Evolutionary conservation across 768 basidiomycete species (phyloP).

Genomic region (Boletus tylopilopsis): DNA sequence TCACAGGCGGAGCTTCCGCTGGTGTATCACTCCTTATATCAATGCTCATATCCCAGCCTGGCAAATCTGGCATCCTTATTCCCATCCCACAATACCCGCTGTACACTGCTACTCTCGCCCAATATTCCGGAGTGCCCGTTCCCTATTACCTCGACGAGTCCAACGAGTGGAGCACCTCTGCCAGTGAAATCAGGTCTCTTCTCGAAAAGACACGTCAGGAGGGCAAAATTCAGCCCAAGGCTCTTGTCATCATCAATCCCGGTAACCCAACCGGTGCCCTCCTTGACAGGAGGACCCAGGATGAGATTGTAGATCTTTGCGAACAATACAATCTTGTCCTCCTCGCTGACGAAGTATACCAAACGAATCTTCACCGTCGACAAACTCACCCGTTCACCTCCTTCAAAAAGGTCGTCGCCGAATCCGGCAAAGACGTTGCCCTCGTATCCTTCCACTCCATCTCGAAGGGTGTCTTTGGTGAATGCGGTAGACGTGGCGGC

Average conservation of each 20-base stretch:
- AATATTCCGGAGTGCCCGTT: constrained; percentile 72
- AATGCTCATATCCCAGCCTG: constrained; percentile 65
- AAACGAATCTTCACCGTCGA: constrained; percentile 79
- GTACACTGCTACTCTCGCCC: constrained; percentile 92
- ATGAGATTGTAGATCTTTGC: constrained; percentile 75
- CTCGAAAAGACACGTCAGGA: constrained; percentile 61
- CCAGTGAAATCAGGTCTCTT: constrained; percentile 59
- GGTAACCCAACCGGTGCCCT: constrained; percentile 96
- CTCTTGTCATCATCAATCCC: constrained; percentile 96
- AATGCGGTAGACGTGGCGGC: constrained; percentile 96
- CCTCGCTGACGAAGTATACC: constrained; percentile 99
- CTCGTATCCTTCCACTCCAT: constrained; percentile 97
- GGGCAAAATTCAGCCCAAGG: constrained; percentile 61
- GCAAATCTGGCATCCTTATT: constrained; percentile 75
- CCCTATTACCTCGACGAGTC: constrained; percentile 89
- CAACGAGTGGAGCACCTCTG: constrained; percentile 78
- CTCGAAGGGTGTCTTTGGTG: constrained; percentile 93
- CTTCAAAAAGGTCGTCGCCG: constrained; percentile 86
- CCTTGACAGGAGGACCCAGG: constrained; percentile 67
- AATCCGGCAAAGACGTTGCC: constrained; percentile 58
- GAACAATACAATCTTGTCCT: constrained; percentile 83
- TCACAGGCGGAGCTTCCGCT: constrained; percentile 91
- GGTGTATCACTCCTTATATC: constrained; percentile 88
- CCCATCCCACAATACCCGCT: constrained; percentile 98
- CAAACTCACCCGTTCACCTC: constrained; percentile 75